phyloP scores from a whole-genome alignment of 192 early-diverging fungal species.

The Backusella macrospora region DNA sequence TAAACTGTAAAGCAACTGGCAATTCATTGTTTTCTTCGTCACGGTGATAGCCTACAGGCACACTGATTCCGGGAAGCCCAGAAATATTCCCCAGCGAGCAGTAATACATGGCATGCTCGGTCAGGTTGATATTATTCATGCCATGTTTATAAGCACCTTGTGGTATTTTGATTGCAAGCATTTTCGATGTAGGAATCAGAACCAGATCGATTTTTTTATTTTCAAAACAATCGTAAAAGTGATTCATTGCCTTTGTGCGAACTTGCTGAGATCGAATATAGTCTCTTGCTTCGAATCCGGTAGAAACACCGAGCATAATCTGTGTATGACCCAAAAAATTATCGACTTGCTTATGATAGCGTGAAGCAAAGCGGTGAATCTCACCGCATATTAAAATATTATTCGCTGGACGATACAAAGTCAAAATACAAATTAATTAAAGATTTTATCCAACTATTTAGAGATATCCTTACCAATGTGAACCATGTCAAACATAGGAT shows the following conservation, averaged over 20 bases:
- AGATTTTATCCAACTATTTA: background rate
- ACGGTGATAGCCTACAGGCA: constrained; percentile 59
- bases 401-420: constrained; percentile 47
- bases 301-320: constrained; percentile 41
- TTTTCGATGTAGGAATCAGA: constrained; percentile 60
- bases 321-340: constrained; percentile 51
- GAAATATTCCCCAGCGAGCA: constrained; percentile 64
- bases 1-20: constrained; percentile 72
- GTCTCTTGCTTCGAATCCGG: constrained; percentile 45
- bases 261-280: constrained; percentile 57
- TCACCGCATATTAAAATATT: constrained; percentile 67
- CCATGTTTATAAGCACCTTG: constrained; percentile 46
- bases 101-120: constrained; percentile 59
- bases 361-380: constrained; percentile 44
- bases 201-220: constrained; percentile 60
- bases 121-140: constrained; percentile 52
- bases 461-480: background rate
- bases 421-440: too few relatives aligned
- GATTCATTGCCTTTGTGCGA: constrained; percentile 56
- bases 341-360: constrained; percentile 20
- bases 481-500: background rate
- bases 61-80: constrained; percentile 64
- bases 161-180: constrained; percentile 57
- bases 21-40: constrained; percentile 39
- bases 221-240: constrained; percentile 50